Conservation (phyloP, 768 basidiomycete species). For the Lyophyllum atratum region DNA sequence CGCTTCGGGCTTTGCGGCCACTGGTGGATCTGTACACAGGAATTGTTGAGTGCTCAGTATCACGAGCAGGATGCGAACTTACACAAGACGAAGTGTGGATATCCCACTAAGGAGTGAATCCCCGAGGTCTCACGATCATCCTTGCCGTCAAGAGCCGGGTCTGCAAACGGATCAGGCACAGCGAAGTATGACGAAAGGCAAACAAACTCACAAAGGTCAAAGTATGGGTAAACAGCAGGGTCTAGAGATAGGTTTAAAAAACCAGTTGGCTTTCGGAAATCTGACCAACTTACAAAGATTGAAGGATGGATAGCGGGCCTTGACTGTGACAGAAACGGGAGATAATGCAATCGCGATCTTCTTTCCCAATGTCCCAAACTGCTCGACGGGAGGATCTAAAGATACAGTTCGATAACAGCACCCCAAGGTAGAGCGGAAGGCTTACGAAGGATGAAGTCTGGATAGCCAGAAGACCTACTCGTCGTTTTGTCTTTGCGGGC, state of each 20-base stretch:
- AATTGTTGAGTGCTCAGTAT: too few species aligned
- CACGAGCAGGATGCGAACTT: background rate
- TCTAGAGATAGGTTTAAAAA: conserved; percentile 24
- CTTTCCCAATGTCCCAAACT: background rate
- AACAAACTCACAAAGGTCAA: conserved; percentile 24
- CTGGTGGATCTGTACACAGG: background rate
- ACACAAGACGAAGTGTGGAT: conserved; percentile 13
- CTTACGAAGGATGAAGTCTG: conserved; percentile 36
- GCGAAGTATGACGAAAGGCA: background rate
- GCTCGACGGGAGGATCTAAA: background rate
- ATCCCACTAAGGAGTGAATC: background rate
- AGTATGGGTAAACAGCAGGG: conserved; percentile 31
- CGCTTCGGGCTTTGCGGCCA: background rate
- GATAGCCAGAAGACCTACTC: conserved; percentile 13
- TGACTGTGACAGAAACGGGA: background rate
- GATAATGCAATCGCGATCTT: background rate
- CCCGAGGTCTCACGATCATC: background rate
- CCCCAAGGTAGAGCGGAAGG: background rate
- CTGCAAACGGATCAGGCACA: background rate
- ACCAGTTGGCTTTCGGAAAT: background rate
- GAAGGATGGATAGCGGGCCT: conserved; percentile 6
- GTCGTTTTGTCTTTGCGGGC: background rate
- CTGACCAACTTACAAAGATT: conserved; percentile 5
- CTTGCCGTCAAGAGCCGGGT: background rate
- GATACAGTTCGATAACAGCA: background rate